phyloP scores from a whole-genome alignment of 768 basidiomycete genomes.

The Rhodotorula kratochvilovae region DNA sequence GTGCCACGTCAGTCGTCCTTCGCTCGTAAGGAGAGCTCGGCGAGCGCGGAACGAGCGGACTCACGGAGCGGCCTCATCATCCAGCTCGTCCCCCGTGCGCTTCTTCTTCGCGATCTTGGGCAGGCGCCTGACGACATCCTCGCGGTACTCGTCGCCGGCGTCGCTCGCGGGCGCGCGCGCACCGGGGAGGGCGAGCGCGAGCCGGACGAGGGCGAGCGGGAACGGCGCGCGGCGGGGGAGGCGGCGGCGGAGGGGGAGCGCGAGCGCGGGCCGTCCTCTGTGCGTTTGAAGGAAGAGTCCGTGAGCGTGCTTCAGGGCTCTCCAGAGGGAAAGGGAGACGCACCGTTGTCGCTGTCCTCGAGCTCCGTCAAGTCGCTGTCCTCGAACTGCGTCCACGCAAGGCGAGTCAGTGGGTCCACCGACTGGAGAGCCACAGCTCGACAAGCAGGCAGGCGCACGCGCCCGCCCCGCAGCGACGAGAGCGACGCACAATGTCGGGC shows the following conservation, averaged over 20 bases:
- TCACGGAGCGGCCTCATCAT: slow-evolving; percentile 35
- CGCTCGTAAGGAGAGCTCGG: too few relatives aligned
- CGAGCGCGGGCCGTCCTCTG: slow-evolving; percentile 3
- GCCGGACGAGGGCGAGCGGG: slow-evolving; percentile 47
- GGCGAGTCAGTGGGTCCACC: background rate
- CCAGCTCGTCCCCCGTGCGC: background rate
- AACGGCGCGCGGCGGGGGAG: slow-evolving; percentile 5
- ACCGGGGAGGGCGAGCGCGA: slow-evolving; percentile 46
- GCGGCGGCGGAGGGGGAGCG: slow-evolving; percentile 20
- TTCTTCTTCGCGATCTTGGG: slow-evolving; percentile 42
- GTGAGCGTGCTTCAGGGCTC: too few relatives aligned
- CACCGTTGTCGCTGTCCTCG: slow-evolving; percentile 64
- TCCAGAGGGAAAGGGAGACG: background rate
- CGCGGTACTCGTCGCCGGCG: slow-evolving; percentile 50
- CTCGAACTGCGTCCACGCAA: slow-evolving; percentile 60
- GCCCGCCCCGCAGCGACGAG: background rate
- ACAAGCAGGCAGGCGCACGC: too few relatives aligned
- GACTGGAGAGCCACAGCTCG: background rate
- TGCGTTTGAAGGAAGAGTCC: too few relatives aligned
- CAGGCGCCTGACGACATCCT: slow-evolving; percentile 54
- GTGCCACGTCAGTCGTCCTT: background rate
- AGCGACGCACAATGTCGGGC: background rate
- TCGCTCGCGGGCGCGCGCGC: slow-evolving; percentile 37
- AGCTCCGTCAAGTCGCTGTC: slow-evolving; percentile 63
- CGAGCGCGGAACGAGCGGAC: slow-evolving; percentile 39